Evolutionary conservation across 1,284 basidiomycete species (phyloP).

Genomic region (Moniliella sp.): DNA sequence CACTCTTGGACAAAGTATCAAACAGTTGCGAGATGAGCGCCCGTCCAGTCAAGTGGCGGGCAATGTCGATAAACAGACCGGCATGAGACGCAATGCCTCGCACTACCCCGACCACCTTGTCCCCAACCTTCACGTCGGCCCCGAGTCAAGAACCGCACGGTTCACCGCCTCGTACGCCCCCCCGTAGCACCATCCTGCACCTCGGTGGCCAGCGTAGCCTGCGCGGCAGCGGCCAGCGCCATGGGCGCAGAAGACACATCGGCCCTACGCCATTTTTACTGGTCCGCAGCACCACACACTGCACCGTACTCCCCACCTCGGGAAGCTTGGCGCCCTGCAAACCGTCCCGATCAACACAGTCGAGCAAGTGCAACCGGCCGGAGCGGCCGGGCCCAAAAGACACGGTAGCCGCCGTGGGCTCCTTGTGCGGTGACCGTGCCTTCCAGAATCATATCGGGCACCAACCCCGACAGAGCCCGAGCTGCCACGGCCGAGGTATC

Average conservation of each 20-base stretch:
- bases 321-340: conserved; percentile 47
- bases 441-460: conserved; percentile 5
- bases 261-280: too few species aligned
- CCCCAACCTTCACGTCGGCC: conserved; percentile 51
- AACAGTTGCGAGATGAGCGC: conserved; percentile 73
- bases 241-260: too few species aligned
- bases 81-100: conserved; percentile 65
- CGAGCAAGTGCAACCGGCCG: conserved; percentile 39
- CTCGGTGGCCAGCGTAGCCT: too few species aligned
- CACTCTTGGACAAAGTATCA: conserved; percentile 67
- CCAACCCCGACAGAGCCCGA: too few species aligned
- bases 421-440: conserved; percentile 8
- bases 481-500: too few species aligned
- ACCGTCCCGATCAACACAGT: conserved; percentile 61
- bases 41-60: conserved; percentile 59
- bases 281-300: too few species aligned
- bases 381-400: conserved; percentile 8
- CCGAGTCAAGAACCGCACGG: conserved; percentile 21
- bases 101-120: conserved; percentile 57
- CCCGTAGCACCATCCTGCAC: too few species aligned
- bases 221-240: too few species aligned
- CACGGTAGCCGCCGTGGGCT: conserved; percentile 11
- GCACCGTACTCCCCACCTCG: conserved; percentile 46
- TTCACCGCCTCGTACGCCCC: too few species aligned
- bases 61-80: conserved; percentile 81